Conservation (phyloP, 108 stramenopile species). For the Nitzschia palea region DNA sequence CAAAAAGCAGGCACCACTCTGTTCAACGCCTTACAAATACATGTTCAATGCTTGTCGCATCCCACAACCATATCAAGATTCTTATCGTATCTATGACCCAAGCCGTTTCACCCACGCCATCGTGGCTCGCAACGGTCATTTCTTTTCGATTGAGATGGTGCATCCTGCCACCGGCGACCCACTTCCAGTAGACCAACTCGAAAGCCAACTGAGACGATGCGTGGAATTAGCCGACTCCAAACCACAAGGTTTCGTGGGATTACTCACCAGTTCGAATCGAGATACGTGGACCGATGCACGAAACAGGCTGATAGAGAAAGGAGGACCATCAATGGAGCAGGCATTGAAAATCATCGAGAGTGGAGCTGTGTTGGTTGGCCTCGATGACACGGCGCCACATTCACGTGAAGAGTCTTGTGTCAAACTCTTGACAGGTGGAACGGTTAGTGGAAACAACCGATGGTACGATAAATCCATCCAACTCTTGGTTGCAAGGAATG, state of each 20-base stretch:
- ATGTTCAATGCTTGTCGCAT: constrained; percentile 91
- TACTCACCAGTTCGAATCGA: constrained; percentile 72
- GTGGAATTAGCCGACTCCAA: constrained; percentile 44
- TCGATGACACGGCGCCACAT: constrained; percentile 68
- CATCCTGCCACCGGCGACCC: constrained; percentile 23
- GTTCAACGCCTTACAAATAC: constrained; percentile 86
- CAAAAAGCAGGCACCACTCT: constrained; percentile 61
- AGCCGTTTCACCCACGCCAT: constrained; percentile 64
- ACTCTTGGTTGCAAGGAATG: constrained; percentile 77
- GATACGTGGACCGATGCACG: constrained; percentile 78
- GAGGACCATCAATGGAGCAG: constrained; percentile 56
- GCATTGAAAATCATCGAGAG: constrained; percentile 74
- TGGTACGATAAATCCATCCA: constrained; percentile 92
- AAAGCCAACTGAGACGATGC: constrained; percentile 45
- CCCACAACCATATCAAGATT: constrained; percentile 67
- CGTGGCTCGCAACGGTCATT: constrained; percentile 70
- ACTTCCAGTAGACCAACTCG: constrained; percentile 43
- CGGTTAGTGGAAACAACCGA: constrained; percentile 62
- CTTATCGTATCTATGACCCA: constrained; percentile 83
- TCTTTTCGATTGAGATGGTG: constrained; percentile 53
- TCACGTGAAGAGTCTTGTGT: constrained; percentile 59
- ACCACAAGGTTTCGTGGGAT: constrained; percentile 27
- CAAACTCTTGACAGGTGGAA: constrained; percentile 57
- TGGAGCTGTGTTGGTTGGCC: constrained; percentile 76
- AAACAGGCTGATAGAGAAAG: constrained; percentile 56